Evolutionary conservation across 345 rosid species (phyloP).

Genomic region (Citrus sinensis): DNA sequence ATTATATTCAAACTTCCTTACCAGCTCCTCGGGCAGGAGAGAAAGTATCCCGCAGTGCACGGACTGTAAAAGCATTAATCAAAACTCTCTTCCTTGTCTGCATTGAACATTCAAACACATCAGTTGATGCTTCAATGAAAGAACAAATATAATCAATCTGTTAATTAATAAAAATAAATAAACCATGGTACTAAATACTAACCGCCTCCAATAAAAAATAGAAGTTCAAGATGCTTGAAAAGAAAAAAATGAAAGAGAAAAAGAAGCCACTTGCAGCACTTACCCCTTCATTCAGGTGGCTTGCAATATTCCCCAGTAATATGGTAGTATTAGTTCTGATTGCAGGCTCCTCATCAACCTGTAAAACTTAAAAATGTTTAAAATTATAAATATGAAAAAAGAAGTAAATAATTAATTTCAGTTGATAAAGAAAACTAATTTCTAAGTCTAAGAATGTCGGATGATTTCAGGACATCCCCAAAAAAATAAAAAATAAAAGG

Average conservation of each 20-base stretch:
- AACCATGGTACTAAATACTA: slow-evolving; percentile 1
- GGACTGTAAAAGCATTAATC: slow-evolving; percentile 97
- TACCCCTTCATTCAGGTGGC: slow-evolving; percentile 90
- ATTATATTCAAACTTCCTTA: slow-evolving; percentile 24
- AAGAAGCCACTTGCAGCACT: slow-evolving; percentile 21
- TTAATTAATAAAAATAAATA: background rate
- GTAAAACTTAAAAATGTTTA: slow-evolving; percentile 20
- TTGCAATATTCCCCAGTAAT: slow-evolving; percentile 94
- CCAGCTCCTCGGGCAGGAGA: slow-evolving; percentile 99
- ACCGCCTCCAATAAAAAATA: slow-evolving; percentile 3
- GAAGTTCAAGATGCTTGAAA: slow-evolving; percentile 1
- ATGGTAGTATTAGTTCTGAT: slow-evolving; percentile 98
- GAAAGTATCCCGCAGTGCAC: slow-evolving; percentile 94
- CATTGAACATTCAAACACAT: slow-evolving; percentile 20
- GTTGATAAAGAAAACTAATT: background rate
- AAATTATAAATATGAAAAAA: slow-evolving; percentile 8
- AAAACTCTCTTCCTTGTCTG: slow-evolving; percentile 96
- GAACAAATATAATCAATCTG: slow-evolving; percentile 1
- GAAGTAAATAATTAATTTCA: background rate
- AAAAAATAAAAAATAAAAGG: slow-evolving; percentile 8
- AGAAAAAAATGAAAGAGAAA: background rate
- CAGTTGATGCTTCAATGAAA: slow-evolving; percentile 14
- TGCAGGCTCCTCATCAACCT: slow-evolving; percentile 99
- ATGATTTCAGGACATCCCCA: background rate
- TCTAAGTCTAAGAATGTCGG: background rate